These are phyloP conservation scores for Melampsora abietis-canadensis DNA, from an alignment of 1,284 basidiomycete genomes.

Conservation along the genomic window DNA sequence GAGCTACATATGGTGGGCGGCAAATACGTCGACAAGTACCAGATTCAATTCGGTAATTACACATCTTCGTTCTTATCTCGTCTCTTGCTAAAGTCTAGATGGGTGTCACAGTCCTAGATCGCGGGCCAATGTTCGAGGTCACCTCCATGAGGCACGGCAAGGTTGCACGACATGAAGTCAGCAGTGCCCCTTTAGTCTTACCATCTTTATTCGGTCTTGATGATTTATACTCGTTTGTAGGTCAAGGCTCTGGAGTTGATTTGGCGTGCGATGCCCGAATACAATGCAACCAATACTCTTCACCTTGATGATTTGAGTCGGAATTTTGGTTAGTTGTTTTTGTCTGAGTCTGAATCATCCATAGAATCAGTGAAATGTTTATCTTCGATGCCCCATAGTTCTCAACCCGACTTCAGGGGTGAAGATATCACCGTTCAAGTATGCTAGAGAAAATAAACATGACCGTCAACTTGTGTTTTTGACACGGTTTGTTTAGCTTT, in stretches of 20 bases:
- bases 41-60: constrained; percentile 57
- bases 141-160: constrained; percentile 71
- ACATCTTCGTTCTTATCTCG: constrained; percentile 57
- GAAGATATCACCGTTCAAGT: constrained; percentile 76
- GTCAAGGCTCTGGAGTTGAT: constrained; percentile 81
- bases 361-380: constrained; percentile 2
- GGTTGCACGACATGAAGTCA: constrained; percentile 67
- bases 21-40: constrained; percentile 61
- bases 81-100: constrained; percentile 25
- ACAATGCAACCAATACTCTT: constrained; percentile 74
- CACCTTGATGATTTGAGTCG: constrained; percentile 76
- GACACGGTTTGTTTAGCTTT: constrained; percentile 13
- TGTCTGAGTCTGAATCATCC: constrained; percentile 6
- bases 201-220: constrained; percentile 47
- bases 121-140: constrained; percentile 82
- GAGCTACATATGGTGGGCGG: constrained; percentile 80
- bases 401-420: constrained; percentile 78
- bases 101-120: constrained; percentile 61
- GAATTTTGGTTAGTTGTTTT: constrained; percentile 50
- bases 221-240: constrained; percentile 4
- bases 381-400: constrained; percentile 68
- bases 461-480: constrained; percentile 39
- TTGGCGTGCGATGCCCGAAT: constrained; percentile 78
- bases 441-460: constrained; percentile 56
- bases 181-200: constrained; percentile 13